Conservation (phyloP, 495 filamentous ascomycete species). For the Penicillium cataractarum region DNA sequence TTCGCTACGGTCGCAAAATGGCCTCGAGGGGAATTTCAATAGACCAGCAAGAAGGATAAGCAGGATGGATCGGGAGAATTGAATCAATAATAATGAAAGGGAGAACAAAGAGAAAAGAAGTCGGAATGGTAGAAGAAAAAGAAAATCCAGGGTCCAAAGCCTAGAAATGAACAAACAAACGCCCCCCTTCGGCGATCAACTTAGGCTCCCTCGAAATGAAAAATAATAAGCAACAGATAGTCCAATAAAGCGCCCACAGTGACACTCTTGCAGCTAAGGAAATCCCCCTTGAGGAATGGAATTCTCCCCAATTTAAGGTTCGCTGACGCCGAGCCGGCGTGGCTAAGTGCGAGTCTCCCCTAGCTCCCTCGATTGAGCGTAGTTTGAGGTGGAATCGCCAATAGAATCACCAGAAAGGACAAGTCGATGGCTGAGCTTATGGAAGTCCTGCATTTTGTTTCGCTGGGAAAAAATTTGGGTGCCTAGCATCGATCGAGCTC, state of each 20-base stretch:
- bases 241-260: not conserved
- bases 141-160: not conserved
- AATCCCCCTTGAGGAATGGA: not conserved
- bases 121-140: not conserved
- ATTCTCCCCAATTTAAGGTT: not conserved
- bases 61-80: not conserved
- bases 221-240: not conserved
- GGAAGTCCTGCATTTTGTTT: not conserved
- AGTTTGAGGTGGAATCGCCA: not conserved
- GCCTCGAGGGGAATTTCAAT: not conserved
- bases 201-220: not conserved
- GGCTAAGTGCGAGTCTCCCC: conserved; percentile 1
- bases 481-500: not conserved
- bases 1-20: not conserved
- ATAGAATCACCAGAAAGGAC: not conserved
- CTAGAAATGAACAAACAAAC: not conserved
- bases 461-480: not conserved
- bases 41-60: not conserved
- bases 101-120: not conserved
- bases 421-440: conserved; percentile 12
- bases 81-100: not conserved
- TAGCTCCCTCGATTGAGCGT: not conserved
- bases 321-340: conserved; percentile 4
- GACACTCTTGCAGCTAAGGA: not conserved
- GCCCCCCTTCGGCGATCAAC: not conserved